These are phyloP conservation scores for Papiliotrema fonsecae DNA, from an alignment of 1,284 basidiomycete genomes.

Conservation along the genomic window DNA sequence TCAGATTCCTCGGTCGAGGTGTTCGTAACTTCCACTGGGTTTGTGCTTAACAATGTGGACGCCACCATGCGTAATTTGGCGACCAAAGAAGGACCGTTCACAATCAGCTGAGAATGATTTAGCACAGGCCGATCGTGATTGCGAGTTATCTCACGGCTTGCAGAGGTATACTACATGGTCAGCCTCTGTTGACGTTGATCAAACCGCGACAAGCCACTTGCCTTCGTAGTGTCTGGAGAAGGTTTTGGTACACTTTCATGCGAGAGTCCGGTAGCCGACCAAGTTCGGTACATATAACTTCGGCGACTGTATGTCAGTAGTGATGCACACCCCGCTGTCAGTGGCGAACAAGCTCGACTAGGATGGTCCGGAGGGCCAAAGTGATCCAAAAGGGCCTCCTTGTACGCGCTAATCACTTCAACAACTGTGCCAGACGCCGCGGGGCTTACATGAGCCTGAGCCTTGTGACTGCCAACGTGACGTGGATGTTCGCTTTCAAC, in stretches of 20 bases:
- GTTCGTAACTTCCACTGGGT: too few species aligned
- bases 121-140: not conserved
- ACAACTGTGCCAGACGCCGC: too few species aligned
- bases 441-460: slow-evolving; percentile 23
- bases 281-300: not conserved
- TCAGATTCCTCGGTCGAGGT: too few species aligned
- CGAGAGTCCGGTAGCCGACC: not conserved
- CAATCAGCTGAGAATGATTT: slow-evolving; percentile 17
- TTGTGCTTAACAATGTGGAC: slow-evolving; percentile 15
- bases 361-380: not conserved
- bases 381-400: not conserved
- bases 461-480: slow-evolving; percentile 25
- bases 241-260: not conserved
- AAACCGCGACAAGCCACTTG: not conserved
- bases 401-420: not conserved
- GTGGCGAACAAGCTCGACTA: not conserved
- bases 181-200: not conserved
- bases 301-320: not conserved
- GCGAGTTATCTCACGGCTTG: slow-evolving; percentile 16
- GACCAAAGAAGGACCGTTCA: slow-evolving; percentile 26
- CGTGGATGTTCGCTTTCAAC: slow-evolving; percentile 27
- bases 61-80: slow-evolving; percentile 27
- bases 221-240: not conserved
- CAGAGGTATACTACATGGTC: slow-evolving; percentile 13
- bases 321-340: not conserved